phyloP scores from a whole-genome alignment of 2,329 filamentous ascomycete genomes.

The Tolypocladium guangdongense region DNA sequence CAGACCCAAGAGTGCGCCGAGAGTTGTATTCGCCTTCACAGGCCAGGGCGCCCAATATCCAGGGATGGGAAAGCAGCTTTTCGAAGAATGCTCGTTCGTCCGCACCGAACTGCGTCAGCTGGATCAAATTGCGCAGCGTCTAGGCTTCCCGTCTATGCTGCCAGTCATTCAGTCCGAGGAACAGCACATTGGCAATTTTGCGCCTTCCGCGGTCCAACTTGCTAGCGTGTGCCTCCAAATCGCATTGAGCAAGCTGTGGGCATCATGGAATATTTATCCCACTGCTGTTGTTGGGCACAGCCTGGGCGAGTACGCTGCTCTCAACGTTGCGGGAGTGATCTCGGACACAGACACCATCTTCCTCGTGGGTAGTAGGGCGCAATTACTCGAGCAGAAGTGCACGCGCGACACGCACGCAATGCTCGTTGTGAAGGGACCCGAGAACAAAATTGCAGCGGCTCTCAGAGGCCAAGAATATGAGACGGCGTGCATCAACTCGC shows the following conservation, averaged over 20 bases:
- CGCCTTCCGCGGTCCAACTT: conserved; percentile 19
- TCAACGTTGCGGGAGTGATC: conserved; percentile 48
- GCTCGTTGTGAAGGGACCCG: conserved; percentile 15
- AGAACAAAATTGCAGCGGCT: conserved; percentile 10
- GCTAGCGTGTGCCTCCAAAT: conserved; percentile 24
- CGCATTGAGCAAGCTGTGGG: conserved; percentile 27
- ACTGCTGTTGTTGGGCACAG: conserved; percentile 36
- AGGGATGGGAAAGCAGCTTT: conserved; percentile 20
- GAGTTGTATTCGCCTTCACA: conserved; percentile 27
- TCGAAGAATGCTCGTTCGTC: conserved; percentile 16
- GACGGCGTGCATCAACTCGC: conserved; percentile 49
- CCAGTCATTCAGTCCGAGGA: conserved; percentile 28
- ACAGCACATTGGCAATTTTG: neutral
- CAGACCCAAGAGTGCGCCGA: neutral
- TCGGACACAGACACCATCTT: conserved; percentile 48
- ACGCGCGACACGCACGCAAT: conserved; percentile 20
- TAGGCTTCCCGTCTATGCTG: conserved; percentile 25
- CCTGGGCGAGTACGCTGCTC: conserved; percentile 52
- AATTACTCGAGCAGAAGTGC: conserved; percentile 43
- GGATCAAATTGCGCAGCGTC: conserved; percentile 14
- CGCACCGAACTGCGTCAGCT: conserved; percentile 17
- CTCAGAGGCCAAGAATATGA: conserved; percentile 14
- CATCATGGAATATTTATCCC: conserved; percentile 24
- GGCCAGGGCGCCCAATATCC: conserved; percentile 26
- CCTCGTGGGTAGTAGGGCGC: conserved; percentile 47